A percentile compares a stretch with the other conserved stretches of the same genome.
phyloP scores from a whole-genome alignment of 805 yeast species.

The Candida incommunis region DNA sequence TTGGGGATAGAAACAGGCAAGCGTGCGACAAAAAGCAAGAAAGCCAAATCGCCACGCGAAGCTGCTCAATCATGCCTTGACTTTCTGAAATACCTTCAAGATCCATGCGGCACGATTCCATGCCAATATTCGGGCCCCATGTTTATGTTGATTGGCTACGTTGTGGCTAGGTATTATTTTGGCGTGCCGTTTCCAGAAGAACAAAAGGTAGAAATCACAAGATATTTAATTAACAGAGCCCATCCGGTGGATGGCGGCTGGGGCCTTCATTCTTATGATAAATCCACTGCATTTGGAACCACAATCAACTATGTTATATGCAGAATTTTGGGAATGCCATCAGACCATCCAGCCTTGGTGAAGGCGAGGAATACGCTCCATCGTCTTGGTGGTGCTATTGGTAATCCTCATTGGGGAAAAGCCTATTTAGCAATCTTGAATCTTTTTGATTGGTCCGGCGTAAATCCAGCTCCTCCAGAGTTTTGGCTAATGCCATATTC shows the following conservation, averaged over 20 bases:
- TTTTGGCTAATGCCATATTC: slow-evolving; percentile 75
- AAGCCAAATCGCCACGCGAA: slow-evolving; percentile 20
- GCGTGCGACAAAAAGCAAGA: slow-evolving; percentile 23
- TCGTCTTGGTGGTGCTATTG: slow-evolving; percentile 77
- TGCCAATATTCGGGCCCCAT: slow-evolving; percentile 94
- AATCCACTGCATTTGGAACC: slow-evolving; percentile 92
- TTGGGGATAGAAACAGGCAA: slow-evolving; percentile 11
- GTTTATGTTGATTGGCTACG: slow-evolving; percentile 89
- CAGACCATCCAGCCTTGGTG: slow-evolving; percentile 61
- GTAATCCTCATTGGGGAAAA: slow-evolving; percentile 96
- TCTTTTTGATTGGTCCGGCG: slow-evolving; percentile 89
- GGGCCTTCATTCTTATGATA: slow-evolving; percentile 91
- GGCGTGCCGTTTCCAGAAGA: slow-evolving; percentile 54
- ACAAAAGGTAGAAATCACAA: slow-evolving; percentile 51
- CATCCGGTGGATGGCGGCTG: slow-evolving; percentile 99
- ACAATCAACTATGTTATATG: slow-evolving; percentile 71
- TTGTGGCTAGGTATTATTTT: slow-evolving; percentile 59
- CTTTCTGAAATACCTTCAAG: slow-evolving; percentile 61
- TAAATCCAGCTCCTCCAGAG: slow-evolving; percentile 96
- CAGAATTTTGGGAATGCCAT: slow-evolving; percentile 62
- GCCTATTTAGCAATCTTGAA: slow-evolving; percentile 74
- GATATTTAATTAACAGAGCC: slow-evolving; percentile 81
- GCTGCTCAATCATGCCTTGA: slow-evolving; percentile 27
- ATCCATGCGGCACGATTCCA: slow-evolving; percentile 83
- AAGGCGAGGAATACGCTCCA: slow-evolving; percentile 62